phyloP scores from a whole-genome alignment of 441 rosid species.

The Eutrema salsugineum region DNA sequence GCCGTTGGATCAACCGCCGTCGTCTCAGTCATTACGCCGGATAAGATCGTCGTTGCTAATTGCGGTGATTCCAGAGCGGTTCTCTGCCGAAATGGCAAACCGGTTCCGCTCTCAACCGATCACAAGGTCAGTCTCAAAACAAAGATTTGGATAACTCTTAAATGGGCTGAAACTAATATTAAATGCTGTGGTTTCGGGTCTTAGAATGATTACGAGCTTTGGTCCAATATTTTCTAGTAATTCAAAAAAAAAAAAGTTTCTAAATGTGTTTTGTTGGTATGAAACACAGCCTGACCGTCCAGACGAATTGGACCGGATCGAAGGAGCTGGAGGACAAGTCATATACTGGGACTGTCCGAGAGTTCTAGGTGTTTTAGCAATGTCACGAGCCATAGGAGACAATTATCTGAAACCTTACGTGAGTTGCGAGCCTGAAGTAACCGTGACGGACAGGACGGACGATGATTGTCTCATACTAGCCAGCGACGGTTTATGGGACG shows the following conservation, averaged over 20 bases:
- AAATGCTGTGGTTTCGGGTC: too few relatives aligned
- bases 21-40: conserved; percentile 62
- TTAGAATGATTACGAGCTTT: too few relatives aligned
- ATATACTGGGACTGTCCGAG: conserved; percentile 89
- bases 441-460: conserved; percentile 37
- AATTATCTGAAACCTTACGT: conserved; percentile 61
- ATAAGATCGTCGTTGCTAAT: conserved; percentile 64
- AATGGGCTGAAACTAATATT: too few relatives aligned
- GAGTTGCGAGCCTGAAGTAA: conserved; percentile 54
- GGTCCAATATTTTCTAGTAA: too few relatives aligned
- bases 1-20: conserved; percentile 96
- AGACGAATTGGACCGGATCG: conserved; percentile 67
- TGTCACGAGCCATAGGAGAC: conserved; percentile 93
- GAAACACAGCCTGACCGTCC: conserved; percentile 78
- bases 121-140: conserved; percentile 54
- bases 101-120: conserved; percentile 67
- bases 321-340: conserved; percentile 81
- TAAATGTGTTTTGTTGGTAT: background rate
- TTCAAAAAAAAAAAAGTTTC: too few relatives aligned
- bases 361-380: conserved; percentile 79
- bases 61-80: conserved; percentile 94
- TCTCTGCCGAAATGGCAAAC: conserved; percentile 67
- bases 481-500: conserved; percentile 62
- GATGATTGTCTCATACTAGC: conserved; percentile 57
- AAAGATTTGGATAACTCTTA: too few relatives aligned